Base-by-base conservation (phyloP, 2,329 filamentous ascomycete species). In the Scedosporium minutisporum region DNA sequence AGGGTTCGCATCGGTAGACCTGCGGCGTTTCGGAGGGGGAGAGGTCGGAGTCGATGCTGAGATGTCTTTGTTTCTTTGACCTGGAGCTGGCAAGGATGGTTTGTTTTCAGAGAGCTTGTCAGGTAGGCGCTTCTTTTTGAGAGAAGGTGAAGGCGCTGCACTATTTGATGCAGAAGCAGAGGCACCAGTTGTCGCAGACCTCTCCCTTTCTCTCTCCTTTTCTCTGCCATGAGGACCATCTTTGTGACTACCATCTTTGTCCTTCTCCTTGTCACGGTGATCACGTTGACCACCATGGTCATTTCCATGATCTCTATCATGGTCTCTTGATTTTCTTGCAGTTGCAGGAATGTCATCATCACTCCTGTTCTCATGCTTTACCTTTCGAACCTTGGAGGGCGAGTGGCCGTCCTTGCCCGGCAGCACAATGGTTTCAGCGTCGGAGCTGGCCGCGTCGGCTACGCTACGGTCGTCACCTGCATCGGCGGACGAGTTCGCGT, bases 351-450 rank as follows among this genome's bases (percentile, higher is more conserved):
- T 29, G 9, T 62, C 61, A 57, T 66, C 65, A 25, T 86, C 84
- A 67, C 80, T 83, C 68, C 78, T 82, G 69, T 87, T 84, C 70
- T 88, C 86, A 66, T 87, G 83, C 71, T 87, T 87, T 57, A 83
- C 77, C 73, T 87, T 87, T 64, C 84, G 81, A 64, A 78, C 77
- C 72, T 87, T 87, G 64, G 84, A 83, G 0, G 84, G 85, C 25
- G 85, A 87, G 68, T 84, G 77, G 46, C 83, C 84, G 70, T 87
- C 82, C 69, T 87, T 88, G 29, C 84, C 84, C 10, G 85, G 81
- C 41, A 89, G 73, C 42, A 90, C 86, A 65, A 89, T 87, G 14
- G 87, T 90, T 74, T 90, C 87, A 58, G 87, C 87, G 69, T 90
- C 87, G 1, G 87, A 90, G 68, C 87, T 85, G 69, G 81, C 85